Base-by-base conservation (phyloP, 768 basidiomycete species). In the Hydnomerulius pinastri region DNA sequence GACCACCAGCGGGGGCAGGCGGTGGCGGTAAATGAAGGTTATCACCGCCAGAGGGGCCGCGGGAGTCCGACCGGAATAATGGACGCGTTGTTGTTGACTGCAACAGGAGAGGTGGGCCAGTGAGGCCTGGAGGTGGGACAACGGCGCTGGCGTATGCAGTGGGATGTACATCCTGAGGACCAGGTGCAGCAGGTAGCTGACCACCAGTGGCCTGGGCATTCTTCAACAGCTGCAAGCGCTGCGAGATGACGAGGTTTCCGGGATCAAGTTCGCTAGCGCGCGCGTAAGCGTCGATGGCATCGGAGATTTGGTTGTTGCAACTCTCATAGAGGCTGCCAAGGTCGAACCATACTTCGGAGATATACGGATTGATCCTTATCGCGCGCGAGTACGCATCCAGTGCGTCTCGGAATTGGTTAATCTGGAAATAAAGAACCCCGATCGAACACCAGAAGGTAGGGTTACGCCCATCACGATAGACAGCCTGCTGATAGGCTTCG, bases 401-500 rank as follows among this genome's bases (percentile, higher is more conserved):
- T 2, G 96, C 96, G 64, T 99, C 97, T 45, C 95, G 92, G 76
- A 92, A 99, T 67, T 99, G 97, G 71, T 98, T 98, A 76, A 99
- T 98, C 67, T 99, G 95, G 79, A 97, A 99, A 69, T 99, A 99
- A 1, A 99, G 81, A 1, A 99, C 97, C 40, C 97, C 97, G 62
- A 99, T 99, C 20, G 93, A 96, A 68, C 96, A 98, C 97, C 97
- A 98, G 72, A 98, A 99, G 0, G 97, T 98, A 0, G 97, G 97
- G 67, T 98, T 99, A 51, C 94, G 91, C 18, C 96, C 97, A 63
- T 99, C 97, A 46, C 96, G 90, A 71, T 98, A 98, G 15, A 99
- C 94, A 17, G 97, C 96, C 70, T 99, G 97, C 62, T 99, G 97
- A 67, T 98, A 98, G 0, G 95, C 95, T 69, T 99, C 96, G 73